These are phyloP conservation scores for Metrosideros polymorpha DNA, from an alignment of 441 rosid genomes.

Conservation along the genomic window DNA sequence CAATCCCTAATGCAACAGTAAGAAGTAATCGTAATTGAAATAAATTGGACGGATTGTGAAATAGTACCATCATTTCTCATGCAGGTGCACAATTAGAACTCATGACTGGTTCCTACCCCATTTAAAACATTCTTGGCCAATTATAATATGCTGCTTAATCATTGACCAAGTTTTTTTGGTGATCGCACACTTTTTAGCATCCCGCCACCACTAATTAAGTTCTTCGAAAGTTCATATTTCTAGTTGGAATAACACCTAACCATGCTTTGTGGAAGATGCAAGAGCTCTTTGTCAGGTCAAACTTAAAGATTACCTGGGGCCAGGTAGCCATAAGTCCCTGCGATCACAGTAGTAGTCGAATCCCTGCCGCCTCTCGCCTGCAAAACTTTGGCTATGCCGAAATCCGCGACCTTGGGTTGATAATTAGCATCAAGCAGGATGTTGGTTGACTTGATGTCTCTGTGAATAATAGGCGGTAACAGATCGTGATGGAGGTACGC, in stretches of 20 bases:
- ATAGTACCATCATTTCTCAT: background rate
- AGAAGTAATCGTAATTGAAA: background rate
- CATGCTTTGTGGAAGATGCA: background rate
- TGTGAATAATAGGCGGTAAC: slow-evolving; percentile 62
- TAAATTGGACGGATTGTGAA: background rate
- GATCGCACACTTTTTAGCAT: background rate
- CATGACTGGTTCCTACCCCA: background rate
- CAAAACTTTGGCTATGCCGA: slow-evolving; percentile 92
- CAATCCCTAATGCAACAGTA: background rate
- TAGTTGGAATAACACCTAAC: background rate
- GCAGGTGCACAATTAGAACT: background rate
- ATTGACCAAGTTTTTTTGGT: background rate
- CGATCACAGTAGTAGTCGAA: slow-evolving; percentile 69
- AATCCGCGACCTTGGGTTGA: slow-evolving; percentile 88
- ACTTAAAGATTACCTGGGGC: slow-evolving; percentile 61
- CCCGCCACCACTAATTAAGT: background rate
- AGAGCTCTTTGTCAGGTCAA: background rate
- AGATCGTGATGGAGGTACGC: slow-evolving; percentile 94
- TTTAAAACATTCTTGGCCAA: background rate
- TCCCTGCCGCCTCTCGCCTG: slow-evolving; percentile 81
- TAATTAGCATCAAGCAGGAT: slow-evolving; percentile 60
- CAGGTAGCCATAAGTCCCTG: slow-evolving; percentile 87
- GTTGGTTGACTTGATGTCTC: slow-evolving; percentile 92
- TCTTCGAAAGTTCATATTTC: background rate
- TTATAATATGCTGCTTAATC: background rate